Evolutionary conservation across 2,329 filamentous ascomycete genomes (phyloP), one percentile per base, ranked within the genome.

Genomic region (Knufia fluminis): DNA sequence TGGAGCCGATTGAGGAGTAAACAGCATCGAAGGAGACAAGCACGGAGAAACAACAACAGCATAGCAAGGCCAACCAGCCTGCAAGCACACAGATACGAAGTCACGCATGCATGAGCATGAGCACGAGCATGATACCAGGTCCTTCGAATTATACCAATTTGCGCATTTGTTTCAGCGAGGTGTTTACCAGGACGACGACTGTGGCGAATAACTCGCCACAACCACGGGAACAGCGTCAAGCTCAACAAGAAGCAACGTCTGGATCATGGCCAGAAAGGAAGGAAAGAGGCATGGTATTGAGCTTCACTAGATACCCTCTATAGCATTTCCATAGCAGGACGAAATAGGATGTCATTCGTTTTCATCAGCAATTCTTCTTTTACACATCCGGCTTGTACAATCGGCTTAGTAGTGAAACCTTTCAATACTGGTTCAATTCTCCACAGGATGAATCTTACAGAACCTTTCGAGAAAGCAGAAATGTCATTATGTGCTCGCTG

Each of bases 1-100:
- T 98, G 61, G 92, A 97, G 71, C 97, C 92, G 1, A 97, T 98
- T 88, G 92, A 97, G 68, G 92, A 97, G 66, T 94, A 14, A 36
- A 16, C 33, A 16, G 16, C 33, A 36, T 36, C 16, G 10, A 4
- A 36, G 33, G 33, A 6, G n/a, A 14, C 6, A 36, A 16, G 7
- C 7, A 4, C 9, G 6, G n/a, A 14, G 16, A 36, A 36, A 8
- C 16, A 4, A 16, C 33, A 7, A 6, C 26, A 28, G n/a, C 10
- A 4, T 17, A 17, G 7, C 6, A n/a, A 36, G 7, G 28, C 28
- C 14, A 7, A 31, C 28, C 7, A 7, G 28, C 7, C 28, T 7
- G 7, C 28, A 31, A 7, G 7, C 7, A 31, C 28, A 31, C 28
- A 14, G 28, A 31, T 14, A 31, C 28, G 28, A 31, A 31, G 28